Percentiles rank a stretch among this genome's conserved stretches.
phyloP scores from a whole-genome alignment of 345 rosid genomes.

The Syzygium jambos region DNA sequence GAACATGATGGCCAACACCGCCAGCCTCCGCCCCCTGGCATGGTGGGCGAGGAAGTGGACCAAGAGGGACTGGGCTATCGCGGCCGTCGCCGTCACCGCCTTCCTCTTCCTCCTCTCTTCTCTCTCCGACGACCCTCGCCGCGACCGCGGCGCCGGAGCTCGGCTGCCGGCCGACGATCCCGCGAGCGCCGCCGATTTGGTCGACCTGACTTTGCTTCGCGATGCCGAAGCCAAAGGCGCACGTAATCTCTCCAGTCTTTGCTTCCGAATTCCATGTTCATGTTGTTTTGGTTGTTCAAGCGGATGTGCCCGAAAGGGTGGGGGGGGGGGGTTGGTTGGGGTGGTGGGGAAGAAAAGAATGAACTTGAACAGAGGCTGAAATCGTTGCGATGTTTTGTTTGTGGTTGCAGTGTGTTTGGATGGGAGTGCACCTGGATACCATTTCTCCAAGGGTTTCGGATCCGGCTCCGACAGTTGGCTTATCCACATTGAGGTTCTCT shows the following conservation, averaged over 20 bases:
- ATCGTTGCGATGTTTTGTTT: background rate
- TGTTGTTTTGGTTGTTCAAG: background rate
- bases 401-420: slow-evolving; percentile 63
- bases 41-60: slow-evolving; percentile 33
- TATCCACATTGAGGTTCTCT: slow-evolving; percentile 66
- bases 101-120: slow-evolving; percentile 16
- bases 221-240: slow-evolving; percentile 60
- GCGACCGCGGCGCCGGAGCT: background rate
- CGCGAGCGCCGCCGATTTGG: slow-evolving; percentile 24
- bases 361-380: background rate
- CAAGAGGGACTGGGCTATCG: slow-evolving; percentile 43
- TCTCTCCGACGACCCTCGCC: slow-evolving; percentile 17
- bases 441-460: slow-evolving; percentile 61
- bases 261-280: background rate
- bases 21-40: slow-evolving; percentile 17
- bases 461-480: slow-evolving; percentile 75
- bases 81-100: slow-evolving; percentile 18
- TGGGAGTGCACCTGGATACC: slow-evolving; percentile 74
- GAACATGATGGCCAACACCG: background rate
- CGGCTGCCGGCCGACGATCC: background rate
- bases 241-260: slow-evolving; percentile 21
- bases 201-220: slow-evolving; percentile 48
- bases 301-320: background rate
- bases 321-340: background rate
- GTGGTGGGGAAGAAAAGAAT: background rate